Base-by-base conservation (phyloP, 148 eudicot genomes). In the Fallopia convolvulus region DNA sequence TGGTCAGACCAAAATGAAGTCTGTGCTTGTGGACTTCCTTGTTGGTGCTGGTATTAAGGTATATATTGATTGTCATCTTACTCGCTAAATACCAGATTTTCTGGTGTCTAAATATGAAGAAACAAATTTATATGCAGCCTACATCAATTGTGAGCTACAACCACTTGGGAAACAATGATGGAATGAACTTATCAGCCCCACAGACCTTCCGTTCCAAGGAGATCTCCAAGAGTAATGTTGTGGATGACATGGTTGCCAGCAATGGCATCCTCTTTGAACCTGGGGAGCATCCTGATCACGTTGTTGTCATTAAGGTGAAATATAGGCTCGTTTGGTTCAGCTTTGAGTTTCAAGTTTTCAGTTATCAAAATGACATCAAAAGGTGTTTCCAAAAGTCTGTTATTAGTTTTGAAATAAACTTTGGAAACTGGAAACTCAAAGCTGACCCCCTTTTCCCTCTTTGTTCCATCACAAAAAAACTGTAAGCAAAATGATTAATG, bases 1-100 rank as follows among this genome's bases (percentile, higher is more conserved):
- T 85, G 97, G 97, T 80, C 97, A 92, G 83, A 95, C 99, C 18
- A 95, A 95, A 88, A 95, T 95, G 93, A 95, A 95, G 76, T 95
- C 97, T 5, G 99, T 93, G 18, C 91, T 95, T 11, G 99, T 95
- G 56, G 99, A 95, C 78, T 95, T 95, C 89, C 99, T 95, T 78
- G 99, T 93, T 77, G 99, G 99, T 23, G 99, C 99, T 81, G 97
- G 99, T 74, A 92, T 95, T 26, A 95, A 95, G 97, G 98, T 61
- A 23, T 61, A n/a, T 61, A 15, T 50, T n/a, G 50, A 15, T 50
- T n/a, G 50, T 47, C 50, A 48, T 48, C 50, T 48, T 48, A 48
- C 50, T 48, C 15, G 15, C 50, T 48, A 12, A 48, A 13, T 48
- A 48, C 50, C 12, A 48, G 15, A 13, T 11, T 48, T 11, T 8